Percentiles rank a stretch among this genome's conserved stretches.
phyloP scores from a whole-genome alignment of 202 grass and related monocot genomes.

The Zoysia matrella region DNA sequence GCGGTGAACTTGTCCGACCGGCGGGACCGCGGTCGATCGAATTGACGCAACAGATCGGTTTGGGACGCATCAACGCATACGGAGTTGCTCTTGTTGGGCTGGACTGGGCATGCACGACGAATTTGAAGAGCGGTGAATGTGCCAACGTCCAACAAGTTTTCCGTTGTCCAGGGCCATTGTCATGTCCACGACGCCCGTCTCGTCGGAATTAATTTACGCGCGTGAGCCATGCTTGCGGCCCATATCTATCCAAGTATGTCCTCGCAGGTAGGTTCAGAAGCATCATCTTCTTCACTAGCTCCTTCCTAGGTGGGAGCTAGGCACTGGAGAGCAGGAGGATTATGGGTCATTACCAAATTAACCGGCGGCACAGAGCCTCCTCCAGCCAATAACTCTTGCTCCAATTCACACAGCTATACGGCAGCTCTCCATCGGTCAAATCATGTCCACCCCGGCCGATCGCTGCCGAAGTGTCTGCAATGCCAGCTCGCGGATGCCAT shows the following conservation, averaged over 20 bases:
- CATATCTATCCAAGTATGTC: not conserved
- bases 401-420: not conserved
- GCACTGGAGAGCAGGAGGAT: not conserved
- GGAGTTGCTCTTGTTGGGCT: no score
- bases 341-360: constrained; percentile 21
- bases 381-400: not conserved
- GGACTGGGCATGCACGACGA: no score
- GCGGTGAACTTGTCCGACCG: no score
- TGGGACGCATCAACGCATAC: no score
- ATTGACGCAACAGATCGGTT: no score
- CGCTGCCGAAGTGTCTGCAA: no score
- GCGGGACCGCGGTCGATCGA: no score
- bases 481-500: no score
- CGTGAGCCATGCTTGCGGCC: not conserved
- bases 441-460: no score
- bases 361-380: not conserved
- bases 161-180: not conserved
- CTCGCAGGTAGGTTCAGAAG: not conserved
- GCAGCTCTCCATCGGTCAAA: no score
- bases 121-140: no score
- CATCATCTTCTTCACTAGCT: not conserved
- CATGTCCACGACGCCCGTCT: not conserved
- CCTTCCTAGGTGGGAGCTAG: not conserved
- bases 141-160: no score
- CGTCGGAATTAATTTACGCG: not conserved